Evolutionary conservation across 2,329 filamentous ascomycete species (phyloP).

Genomic region (Sclerotinia glacialis): DNA sequence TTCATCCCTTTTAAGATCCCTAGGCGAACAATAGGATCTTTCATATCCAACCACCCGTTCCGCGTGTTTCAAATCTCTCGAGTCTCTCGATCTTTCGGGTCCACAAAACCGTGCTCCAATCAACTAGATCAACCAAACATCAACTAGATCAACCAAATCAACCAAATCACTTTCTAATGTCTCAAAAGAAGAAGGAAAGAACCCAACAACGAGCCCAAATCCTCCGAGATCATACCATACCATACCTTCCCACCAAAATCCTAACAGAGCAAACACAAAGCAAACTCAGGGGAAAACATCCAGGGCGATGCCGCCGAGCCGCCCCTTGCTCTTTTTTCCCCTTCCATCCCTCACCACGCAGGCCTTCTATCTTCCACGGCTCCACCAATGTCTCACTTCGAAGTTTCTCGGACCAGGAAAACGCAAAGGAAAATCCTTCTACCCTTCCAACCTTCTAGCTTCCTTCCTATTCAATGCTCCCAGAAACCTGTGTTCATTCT

Average conservation of each 20-base stretch:
- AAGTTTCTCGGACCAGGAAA: neutral
- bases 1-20: neutral
- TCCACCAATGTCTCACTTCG: constrained; percentile 1
- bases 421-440: neutral
- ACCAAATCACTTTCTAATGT: neutral
- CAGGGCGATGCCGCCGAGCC: neutral
- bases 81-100: neutral
- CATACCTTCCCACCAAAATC: neutral
- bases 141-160: too few species aligned
- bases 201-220: neutral
- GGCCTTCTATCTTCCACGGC: neutral
- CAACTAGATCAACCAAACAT: neutral
- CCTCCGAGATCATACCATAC: neutral
- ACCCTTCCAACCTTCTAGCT: constrained; percentile 12
- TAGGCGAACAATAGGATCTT: constrained; percentile 1
- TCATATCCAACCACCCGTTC: constrained; percentile 6
- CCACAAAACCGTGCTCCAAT: neutral
- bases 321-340: neutral
- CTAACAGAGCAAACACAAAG: neutral
- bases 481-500: neutral
- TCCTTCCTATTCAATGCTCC: neutral
- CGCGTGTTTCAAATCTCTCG: neutral
- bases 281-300: constrained; percentile 13
- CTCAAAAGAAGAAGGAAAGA: neutral
- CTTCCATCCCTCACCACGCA: neutral